Evolutionary conservation across 1,284 basidiomycete genomes (phyloP).

Genomic region (Neotropicomus parvogracilis): DNA sequence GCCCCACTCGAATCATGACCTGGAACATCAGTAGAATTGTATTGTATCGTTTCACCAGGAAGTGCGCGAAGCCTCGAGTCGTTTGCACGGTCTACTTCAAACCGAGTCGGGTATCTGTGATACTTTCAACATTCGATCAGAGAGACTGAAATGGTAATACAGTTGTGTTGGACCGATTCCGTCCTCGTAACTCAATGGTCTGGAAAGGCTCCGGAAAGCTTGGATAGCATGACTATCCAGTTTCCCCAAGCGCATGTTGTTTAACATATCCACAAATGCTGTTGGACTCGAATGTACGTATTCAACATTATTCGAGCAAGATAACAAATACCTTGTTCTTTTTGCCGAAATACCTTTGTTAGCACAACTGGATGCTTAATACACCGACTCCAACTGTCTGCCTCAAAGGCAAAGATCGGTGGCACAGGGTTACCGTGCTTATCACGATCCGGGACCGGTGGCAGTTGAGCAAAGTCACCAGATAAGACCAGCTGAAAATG

Average conservation of each 20-base stretch:
- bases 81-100: constrained; percentile 33
- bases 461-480: constrained; percentile 96
- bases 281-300: constrained; percentile 30
- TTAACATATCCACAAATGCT: constrained; percentile 86
- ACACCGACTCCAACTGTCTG: constrained; percentile 75
- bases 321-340: constrained; percentile 53
- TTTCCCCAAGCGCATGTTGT: constrained; percentile 82
- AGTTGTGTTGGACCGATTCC: constrained; percentile 82
- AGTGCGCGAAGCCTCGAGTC: constrained; percentile 28
- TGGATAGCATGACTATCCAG: constrained; percentile 47
- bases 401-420: constrained; percentile 84
- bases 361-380: constrained; percentile 82
- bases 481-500: constrained; percentile 70
- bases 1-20: constrained; percentile 26
- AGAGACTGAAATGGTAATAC: constrained; percentile 37
- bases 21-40: constrained; percentile 25
- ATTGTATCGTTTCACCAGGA: constrained; percentile 18
- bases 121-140: constrained; percentile 7
- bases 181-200: constrained; percentile 61
- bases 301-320: neutral
- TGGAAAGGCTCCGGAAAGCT: constrained; percentile 59
- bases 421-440: constrained; percentile 30
- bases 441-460: constrained; percentile 67
- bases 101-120: constrained; percentile 30
- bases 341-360: constrained; percentile 84